Conservation (phyloP, 2,329 filamentous ascomycete genomes). For the Talaromyces albobiverticillius region DNA sequence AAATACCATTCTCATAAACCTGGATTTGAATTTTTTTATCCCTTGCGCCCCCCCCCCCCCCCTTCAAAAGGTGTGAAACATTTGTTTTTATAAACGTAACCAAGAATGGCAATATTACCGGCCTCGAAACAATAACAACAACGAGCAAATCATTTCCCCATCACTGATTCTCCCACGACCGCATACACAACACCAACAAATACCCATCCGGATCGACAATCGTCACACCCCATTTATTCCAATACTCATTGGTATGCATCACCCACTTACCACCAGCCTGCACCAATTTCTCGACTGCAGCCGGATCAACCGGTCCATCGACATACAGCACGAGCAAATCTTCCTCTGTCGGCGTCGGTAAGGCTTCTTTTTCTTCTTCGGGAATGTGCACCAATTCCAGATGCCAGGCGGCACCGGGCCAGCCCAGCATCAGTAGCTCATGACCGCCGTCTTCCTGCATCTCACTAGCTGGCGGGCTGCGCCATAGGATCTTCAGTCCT, state of each 20-base stretch:
- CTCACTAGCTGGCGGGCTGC: slow-evolving; percentile 17
- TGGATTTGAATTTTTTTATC: too few species aligned
- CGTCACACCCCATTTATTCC: slow-evolving; percentile 45
- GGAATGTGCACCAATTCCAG: slow-evolving; percentile 42
- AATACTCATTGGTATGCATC: slow-evolving; percentile 44
- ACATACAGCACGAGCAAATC: slow-evolving; percentile 48
- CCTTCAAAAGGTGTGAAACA: too few species aligned
- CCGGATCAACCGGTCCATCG: slow-evolving; percentile 28
- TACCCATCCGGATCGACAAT: slow-evolving; percentile 49
- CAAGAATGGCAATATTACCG: too few species aligned
- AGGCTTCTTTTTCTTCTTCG: slow-evolving; percentile 26
- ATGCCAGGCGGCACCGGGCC: slow-evolving; percentile 37
- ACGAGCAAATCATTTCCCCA: too few species aligned
- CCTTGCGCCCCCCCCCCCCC: too few species aligned
- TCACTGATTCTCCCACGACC: slow-evolving; percentile 17
- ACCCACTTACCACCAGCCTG: slow-evolving; percentile 34
- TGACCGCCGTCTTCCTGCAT: slow-evolving; percentile 26
- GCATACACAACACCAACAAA: slow-evolving; percentile 38
- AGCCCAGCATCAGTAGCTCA: slow-evolving; percentile 45
- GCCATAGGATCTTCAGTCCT: slow-evolving; percentile 34
- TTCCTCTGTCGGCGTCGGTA: slow-evolving; percentile 37
- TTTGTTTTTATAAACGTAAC: too few species aligned
- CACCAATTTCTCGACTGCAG: slow-evolving; percentile 35
- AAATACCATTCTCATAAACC: too few species aligned
- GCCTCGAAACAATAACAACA: too few species aligned